Percentiles rank a stretch among this genome's conserved stretches.
Conservation (phyloP, 1,284 basidiomycete species). For the Fomes fomentarius region DNA sequence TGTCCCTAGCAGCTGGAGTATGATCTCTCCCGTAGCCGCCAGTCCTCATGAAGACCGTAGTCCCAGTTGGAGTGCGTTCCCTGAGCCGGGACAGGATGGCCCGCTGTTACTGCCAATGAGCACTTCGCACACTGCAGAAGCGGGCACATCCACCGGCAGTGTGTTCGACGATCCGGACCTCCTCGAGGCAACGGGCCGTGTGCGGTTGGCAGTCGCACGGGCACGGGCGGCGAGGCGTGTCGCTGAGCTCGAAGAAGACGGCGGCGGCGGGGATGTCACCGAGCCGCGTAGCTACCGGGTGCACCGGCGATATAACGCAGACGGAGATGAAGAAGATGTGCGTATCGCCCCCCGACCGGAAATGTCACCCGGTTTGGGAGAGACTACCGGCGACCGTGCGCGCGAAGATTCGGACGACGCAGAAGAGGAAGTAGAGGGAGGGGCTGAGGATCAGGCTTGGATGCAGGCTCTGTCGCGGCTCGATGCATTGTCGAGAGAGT, state of each 20-base stretch:
- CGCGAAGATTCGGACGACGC: background rate
- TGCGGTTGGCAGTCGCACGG: conserved; percentile 9
- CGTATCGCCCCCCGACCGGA: conserved; percentile 38
- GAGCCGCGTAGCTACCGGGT: conserved; percentile 42
- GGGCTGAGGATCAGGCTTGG: conserved; percentile 10
- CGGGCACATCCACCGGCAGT: background rate
- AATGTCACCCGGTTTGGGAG: conserved; percentile 13
- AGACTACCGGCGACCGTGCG: background rate
- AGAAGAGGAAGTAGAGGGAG: conserved; percentile 6
- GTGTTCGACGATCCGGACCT: background rate
- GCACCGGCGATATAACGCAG: conserved; percentile 41
- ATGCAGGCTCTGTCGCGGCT: conserved; percentile 10
- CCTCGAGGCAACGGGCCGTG: background rate
- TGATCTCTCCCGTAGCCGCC: background rate
- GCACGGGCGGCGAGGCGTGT: background rate
- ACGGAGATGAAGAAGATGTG: conserved; percentile 46
- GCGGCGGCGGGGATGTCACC: conserved; percentile 4
- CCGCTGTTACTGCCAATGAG: background rate
- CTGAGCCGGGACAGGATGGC: background rate
- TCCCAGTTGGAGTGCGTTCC: background rate
- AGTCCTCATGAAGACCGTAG: background rate
- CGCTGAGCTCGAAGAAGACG: background rate
- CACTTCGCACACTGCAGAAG: background rate
- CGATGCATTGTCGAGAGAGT: conserved; percentile 9
- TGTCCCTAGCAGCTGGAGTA: background rate